Percentiles rank a stretch among this genome's conserved stretches.
These are phyloP conservation scores for Corinectria fuckeliana DNA, from an alignment of 2,329 filamentous ascomycete species.

Conservation along the genomic window DNA sequence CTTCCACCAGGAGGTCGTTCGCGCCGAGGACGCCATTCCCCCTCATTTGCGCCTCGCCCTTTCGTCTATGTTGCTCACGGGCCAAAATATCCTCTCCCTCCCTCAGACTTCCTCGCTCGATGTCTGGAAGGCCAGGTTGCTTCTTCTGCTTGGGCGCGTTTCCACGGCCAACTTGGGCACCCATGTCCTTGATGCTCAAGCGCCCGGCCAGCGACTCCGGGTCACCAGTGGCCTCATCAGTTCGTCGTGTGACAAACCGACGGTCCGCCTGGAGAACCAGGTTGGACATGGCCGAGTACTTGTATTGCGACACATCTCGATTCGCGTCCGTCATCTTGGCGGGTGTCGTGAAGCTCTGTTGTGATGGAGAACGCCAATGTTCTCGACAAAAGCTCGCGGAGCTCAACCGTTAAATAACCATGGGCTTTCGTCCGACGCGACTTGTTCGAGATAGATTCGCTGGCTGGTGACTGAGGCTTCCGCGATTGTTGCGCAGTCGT, in stretches of 20 bases:
- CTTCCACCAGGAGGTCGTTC: constrained; percentile 86
- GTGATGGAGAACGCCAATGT: constrained; percentile 42
- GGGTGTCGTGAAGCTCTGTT: constrained; percentile 38
- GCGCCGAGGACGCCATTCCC: constrained; percentile 82
- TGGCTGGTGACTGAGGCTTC: constrained; percentile 28
- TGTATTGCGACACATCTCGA: constrained; percentile 93
- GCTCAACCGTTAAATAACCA: constrained; percentile 44
- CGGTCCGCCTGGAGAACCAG: constrained; percentile 99
- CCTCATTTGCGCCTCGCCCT: constrained; percentile 73
- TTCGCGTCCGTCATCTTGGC: constrained; percentile 75
- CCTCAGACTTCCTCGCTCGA: constrained; percentile 76
- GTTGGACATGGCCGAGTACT: constrained; percentile 99
- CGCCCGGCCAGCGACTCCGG: constrained; percentile 96
- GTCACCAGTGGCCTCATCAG: constrained; percentile 94
- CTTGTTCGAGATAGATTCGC: constrained; percentile 18
- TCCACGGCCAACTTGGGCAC: constrained; percentile 80
- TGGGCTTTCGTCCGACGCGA: constrained; percentile 36
- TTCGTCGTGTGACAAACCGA: constrained; percentile 89
- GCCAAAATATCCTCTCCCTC: constrained; percentile 86
- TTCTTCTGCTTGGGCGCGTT: constrained; percentile 83
- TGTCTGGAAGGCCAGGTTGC: constrained; percentile 67
- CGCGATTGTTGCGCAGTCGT: constrained; percentile 35
- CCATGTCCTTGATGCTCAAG: constrained; percentile 95
- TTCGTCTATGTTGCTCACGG: constrained; percentile 85
- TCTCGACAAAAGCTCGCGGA: constrained; percentile 48